Base-by-base conservation (phyloP, 2,329 filamentous ascomycete genomes). In the Xylariomycetidae sp. region DNA sequence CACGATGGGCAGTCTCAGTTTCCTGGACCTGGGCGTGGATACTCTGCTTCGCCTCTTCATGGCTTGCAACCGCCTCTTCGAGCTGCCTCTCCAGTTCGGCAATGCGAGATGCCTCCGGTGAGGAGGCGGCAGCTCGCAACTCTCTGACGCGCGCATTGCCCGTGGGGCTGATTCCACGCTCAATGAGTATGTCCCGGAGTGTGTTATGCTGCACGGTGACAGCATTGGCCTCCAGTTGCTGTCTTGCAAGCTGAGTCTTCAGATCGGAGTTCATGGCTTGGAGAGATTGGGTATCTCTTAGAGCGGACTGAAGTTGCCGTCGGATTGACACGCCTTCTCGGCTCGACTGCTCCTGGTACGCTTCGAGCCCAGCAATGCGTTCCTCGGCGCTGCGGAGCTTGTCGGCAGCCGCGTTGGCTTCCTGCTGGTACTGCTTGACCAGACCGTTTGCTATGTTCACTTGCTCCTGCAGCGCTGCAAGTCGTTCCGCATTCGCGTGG, bases 291-390 rank as follows among this genome's bases (percentile, higher is more conserved):
- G 82, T 79, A 37, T 98, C 90, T 44, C 82, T 82, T 57, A 95
- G 70, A 4, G 85, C 79, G 17, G 79, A 73, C 57, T 96, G 92
- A 33, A 98, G 73, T 54, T 96, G 90, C 54, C 92, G 82, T 34
- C 92, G 79, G 45, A 96, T 87, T 22, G 81, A 78, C 34, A 98
- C 79, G 30, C 88, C 88, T 59, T 98, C 93, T 27, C 92, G 78
- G 59, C 89, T 96, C 4, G 89, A 84, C 61, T 98, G 92, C 56
- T 98, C 92, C 61, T 98, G 92, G 58, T 96, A 96, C 18, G 88
- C 86, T 59, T 98, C 92, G 4, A 98, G 73, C 6, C 92, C 92
- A 5, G 92, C 93, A 57, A 98, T 96, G 25, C 92, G 81, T 64
- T 96, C 93, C 61, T 98, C 93, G 4, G 92, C 92, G 38, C 83